Evolutionary conservation across 345 rosid genomes (phyloP), one percentile per base, ranked within the genome.

Genomic region (Populus simonii): DNA sequence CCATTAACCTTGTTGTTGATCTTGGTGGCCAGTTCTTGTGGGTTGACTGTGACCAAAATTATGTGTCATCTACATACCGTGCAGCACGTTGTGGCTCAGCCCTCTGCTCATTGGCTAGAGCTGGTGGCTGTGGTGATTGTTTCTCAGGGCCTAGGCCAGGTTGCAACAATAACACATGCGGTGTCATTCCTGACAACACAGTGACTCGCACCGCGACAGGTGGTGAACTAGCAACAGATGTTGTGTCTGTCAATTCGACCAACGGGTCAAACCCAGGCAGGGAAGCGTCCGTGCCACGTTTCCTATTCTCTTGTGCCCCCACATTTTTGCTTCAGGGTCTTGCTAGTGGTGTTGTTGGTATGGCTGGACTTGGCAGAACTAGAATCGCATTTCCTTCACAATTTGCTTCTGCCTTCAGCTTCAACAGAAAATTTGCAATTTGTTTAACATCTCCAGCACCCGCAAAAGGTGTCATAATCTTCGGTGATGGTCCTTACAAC

Each of bases 91-190:
- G 96, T 39, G 36, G 80, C 51, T 92, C 96, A 0, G 90, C 96
- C n/a, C 78, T 78, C 5, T 94, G 98, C 85, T 80, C 87, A 0
- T 76, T 82, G 12, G 92, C 93, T 35, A 76, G 72, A 12, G 79
- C 94, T 67, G 3, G 39, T 11, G 75, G 16, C 51, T 88, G 89
- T 12, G 90, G 94, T 16, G 49, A 66, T 8, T 92, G 95, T 82
- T 82, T 67, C 82, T 81, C 90, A 22, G 66, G 78, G 10, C 86
- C 89, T 0, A 76, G 83, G 66, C 94, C 98, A 0, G 96, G 97
- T 1, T 94, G 97, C 85, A 88, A 86, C 84, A 88, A 89, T 78
- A 85, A 90, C 83, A 89, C 94, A 2, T 91, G 97, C 25, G 83
- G 83, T 23, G 68, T 85, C n/a, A 1, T 7, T 2, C 91, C 90